Conservation (phyloP, 2,329 filamentous ascomycete genomes). For the Thielaviopsis punctulata region DNA sequence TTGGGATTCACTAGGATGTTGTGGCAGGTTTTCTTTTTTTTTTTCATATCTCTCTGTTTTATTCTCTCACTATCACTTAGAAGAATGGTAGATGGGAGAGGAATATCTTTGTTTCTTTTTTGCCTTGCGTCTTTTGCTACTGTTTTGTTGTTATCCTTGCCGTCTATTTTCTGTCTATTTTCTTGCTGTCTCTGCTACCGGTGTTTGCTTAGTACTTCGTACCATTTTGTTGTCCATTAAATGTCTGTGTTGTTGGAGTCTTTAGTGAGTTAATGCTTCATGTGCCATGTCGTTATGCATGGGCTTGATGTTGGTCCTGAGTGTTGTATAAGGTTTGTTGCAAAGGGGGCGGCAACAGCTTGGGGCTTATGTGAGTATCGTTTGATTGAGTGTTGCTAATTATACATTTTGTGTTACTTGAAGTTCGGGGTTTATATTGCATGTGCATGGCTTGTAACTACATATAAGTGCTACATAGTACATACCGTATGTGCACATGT, state of each 20-base stretch:
- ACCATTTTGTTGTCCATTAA: neutral
- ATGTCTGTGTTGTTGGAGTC: neutral
- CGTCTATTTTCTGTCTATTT: neutral
- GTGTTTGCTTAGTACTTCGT: neutral
- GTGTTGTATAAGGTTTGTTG: neutral
- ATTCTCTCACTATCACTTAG: neutral
- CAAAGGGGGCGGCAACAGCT: neutral
- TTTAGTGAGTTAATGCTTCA: neutral
- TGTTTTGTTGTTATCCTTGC: slow-evolving; percentile 5
- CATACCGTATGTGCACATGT: no score
- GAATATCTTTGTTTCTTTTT: slow-evolving; percentile 1
- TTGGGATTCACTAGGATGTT: neutral
- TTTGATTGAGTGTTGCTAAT: neutral
- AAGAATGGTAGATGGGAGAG: neutral
- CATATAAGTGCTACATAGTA: neutral
- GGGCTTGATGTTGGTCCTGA: neutral
- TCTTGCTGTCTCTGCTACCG: neutral
- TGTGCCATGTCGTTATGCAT: neutral
- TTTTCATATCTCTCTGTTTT: slow-evolving; percentile 1
- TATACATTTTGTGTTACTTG: neutral
- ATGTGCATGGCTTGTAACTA: neutral
- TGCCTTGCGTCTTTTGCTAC: neutral
- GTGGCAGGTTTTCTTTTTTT: neutral
- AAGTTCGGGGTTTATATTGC: neutral
- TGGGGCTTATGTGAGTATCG: neutral